Conservation (phyloP, 2,329 filamentous ascomycete species). For the Monosporascus sp. region DNA sequence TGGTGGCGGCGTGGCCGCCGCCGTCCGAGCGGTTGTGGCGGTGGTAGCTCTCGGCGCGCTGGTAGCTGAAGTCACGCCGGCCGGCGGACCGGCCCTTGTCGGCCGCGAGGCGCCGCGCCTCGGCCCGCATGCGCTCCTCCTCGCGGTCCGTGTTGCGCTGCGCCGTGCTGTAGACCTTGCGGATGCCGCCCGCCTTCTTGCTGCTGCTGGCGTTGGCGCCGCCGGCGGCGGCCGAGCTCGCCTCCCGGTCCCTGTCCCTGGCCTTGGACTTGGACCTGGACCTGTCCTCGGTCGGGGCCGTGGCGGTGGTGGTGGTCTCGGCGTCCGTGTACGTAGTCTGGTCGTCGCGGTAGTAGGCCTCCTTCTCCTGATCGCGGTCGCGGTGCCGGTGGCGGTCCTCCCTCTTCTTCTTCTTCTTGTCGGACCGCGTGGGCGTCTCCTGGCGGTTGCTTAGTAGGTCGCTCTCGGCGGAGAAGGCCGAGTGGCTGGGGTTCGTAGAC, state of each 20-base stretch:
- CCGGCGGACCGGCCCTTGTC: constrained; percentile 42
- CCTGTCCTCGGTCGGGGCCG: not conserved
- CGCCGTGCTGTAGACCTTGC: constrained; percentile 57
- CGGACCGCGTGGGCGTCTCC: constrained; percentile 49
- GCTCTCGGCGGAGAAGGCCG: constrained; percentile 52
- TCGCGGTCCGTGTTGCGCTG: constrained; percentile 49
- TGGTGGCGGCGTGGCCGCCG: constrained; percentile 13
- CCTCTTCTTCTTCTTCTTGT: constrained; percentile 23
- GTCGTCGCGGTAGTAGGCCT: constrained; percentile 43
- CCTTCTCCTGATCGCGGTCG: constrained; percentile 1
- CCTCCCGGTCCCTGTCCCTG: too few relatives aligned
- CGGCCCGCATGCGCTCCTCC: constrained; percentile 48
- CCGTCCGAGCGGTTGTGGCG: not conserved
- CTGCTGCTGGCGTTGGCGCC: not conserved
- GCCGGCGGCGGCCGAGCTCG: not conserved
- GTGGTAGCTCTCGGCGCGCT: constrained; percentile 34
- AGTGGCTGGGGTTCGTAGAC: constrained; percentile 60
- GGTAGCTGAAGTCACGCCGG: constrained; percentile 50
- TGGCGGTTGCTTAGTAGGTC: constrained; percentile 56
- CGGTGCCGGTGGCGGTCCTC: constrained; percentile 9
- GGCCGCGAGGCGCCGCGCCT: constrained; percentile 50
- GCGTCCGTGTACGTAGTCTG: not conserved
- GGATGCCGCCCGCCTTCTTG: constrained; percentile 39
- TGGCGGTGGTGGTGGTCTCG: not conserved
- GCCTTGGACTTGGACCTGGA: too few relatives aligned